Evolutionary conservation across 2,329 filamentous ascomycete species (phyloP).

Genomic region (Xylariaceae sp.): DNA sequence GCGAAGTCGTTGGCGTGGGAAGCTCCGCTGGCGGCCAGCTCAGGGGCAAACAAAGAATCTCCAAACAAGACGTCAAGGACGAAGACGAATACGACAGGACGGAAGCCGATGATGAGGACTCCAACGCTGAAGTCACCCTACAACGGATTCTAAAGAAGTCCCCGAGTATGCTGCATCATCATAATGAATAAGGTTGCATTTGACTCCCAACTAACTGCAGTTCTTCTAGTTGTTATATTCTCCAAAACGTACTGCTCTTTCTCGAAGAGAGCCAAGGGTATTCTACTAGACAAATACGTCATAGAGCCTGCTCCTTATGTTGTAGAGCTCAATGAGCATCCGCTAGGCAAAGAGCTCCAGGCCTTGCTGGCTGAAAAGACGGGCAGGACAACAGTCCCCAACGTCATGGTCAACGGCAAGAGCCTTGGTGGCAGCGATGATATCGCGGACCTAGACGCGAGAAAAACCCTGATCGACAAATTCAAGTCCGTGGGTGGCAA

Average conservation of each 20-base stretch:
- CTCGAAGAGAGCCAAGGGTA: constrained; percentile 76
- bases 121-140: constrained; percentile 64
- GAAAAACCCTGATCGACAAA: constrained; percentile 62
- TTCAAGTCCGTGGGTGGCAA: constrained; percentile 70
- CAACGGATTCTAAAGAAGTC: constrained; percentile 76
- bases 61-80: constrained; percentile 34
- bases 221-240: constrained; percentile 75
- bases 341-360: constrained; percentile 68
- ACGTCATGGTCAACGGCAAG: constrained; percentile 79
- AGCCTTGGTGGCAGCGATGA: constrained; percentile 91
- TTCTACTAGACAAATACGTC: constrained; percentile 77
- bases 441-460: constrained; percentile 63
- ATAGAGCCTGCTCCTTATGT: constrained; percentile 80
- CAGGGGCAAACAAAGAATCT: constrained; percentile 45
- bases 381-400: constrained; percentile 80
- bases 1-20: constrained; percentile 53
- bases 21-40: constrained; percentile 49
- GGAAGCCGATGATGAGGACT: constrained; percentile 52
- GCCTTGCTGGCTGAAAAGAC: constrained; percentile 65
- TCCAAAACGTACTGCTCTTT: constrained; percentile 89
- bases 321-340: constrained; percentile 83
- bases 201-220: constrained; percentile 3
- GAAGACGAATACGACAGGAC: constrained; percentile 33
- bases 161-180: constrained; percentile 55
- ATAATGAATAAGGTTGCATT: background rate